Evolutionary conservation across 768 basidiomycete species (phyloP), one percentile per base, ranked within the genome.

Genomic region (Pholiota molesta): DNA sequence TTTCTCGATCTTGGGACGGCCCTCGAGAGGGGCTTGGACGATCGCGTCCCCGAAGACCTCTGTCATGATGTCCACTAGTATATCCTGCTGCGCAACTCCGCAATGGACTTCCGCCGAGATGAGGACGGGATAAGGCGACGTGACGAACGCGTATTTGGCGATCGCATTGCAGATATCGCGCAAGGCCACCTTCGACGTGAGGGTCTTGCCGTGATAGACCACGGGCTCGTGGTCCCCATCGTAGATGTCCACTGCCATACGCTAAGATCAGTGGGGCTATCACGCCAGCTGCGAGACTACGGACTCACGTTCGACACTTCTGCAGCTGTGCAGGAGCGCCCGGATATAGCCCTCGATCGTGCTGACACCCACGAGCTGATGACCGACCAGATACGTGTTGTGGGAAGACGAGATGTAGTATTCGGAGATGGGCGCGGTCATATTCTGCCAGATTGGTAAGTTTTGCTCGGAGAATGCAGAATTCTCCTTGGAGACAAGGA

Each of bases 31-130:
- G 11, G 74, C 72, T 53, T 73, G 66, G 3, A 84, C 69, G 3
- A 84, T 71, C 7, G 72, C 69, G 35, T 81, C 80, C 1, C 81
- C 81, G 63, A 86, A 86, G 5, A 81, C 78, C 51, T 77, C 71
- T 1, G 66, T 68, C 81, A 82, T 82, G 59, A 83, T 82, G 31
- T 75, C 73, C 26, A 77, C 82, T 44, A 84, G 77, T 68, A 76
- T 75, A 59, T 83, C 81, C 61, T 87, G 81, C 65, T 86, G 82
- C 40, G 85, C 82, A 5, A 79, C 78, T 2, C 84, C 81, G 74
- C 95, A 97, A 70, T 98, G 97, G 5, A 97, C 85, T 77, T 99
- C 97, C n/a, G 95, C 94, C 4, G 95, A 97, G 57, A 99, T 92
- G 76, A 99, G 93, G 72, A 99, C 84, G 0, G 97, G 97, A 73